Base-by-base conservation (phyloP, 257 asterid species). In the Ligustrum vulgare region DNA sequence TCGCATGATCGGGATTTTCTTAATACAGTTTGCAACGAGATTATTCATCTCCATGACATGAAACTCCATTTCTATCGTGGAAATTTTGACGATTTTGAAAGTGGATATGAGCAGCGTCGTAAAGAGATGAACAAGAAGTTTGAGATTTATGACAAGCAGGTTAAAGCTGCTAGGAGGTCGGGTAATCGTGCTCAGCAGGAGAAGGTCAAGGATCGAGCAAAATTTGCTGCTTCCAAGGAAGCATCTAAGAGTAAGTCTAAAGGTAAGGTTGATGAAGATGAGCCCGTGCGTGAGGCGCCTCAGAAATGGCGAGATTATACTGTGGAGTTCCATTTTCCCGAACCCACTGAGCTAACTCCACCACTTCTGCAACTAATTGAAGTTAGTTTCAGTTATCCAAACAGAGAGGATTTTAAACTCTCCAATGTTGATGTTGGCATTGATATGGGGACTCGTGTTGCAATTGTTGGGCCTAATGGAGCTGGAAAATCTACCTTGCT, bases 401-500 rank as follows among this genome's bases (percentile, higher is more conserved):
- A 83, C 75, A 83, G 91, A 23, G 80, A 80, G 9, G 95, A 89
- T 78, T 89, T 89, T 77, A 82, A 74, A 77, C 91, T 89, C 37
- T 87, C 89, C 1, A 37, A 87, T 74, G 93, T 89, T 35, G 95
- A 86, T 68, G 95, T 86, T 32, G 95, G 93, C 32, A 89, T 89
- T 65, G 95, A 89, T 75, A 89, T 89, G 95, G 95, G 95, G 64
- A 89, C 93, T 15, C 95, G 93, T 33, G 93, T 89, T 34, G 93
- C 91, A n/a, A 87, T 89, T 22, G 86, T 89, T 9, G 93, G 95
- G 16, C 95, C 95, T 33, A 89, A 89, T 72, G 95, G 95, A 49
- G 95, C 95, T 31, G 96, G 96, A 31, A 90, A 90, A 77, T 86
- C 93, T 1, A 88, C 91, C n/a, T 63, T 90, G 75, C 96, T 90